Conservation (phyloP, 1,139 yeast genomes). For the Arxiozyma heterogenica region DNA sequence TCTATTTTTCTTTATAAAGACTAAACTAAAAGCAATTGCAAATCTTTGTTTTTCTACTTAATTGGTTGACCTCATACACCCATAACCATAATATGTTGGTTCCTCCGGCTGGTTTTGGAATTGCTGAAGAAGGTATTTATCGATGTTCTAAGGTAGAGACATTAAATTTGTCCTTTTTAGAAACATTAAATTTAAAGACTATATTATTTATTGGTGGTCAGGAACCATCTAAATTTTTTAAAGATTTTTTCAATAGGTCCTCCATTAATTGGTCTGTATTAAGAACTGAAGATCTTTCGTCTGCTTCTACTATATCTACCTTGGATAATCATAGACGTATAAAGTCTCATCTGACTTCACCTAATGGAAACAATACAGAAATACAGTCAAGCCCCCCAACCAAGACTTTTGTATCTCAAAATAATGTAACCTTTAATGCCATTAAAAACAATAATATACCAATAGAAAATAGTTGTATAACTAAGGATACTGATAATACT, state of each 20-base stretch:
- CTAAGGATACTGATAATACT: background rate
- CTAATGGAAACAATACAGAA: background rate
- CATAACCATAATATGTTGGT: slow-evolving; percentile 44
- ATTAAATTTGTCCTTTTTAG: slow-evolving; percentile 33
- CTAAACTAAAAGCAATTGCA: background rate
- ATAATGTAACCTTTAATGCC: background rate
- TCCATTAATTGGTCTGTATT: slow-evolving; percentile 27
- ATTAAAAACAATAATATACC: background rate
- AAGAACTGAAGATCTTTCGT: slow-evolving; percentile 23
- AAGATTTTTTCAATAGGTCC: slow-evolving; percentile 28
- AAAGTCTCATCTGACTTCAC: background rate
- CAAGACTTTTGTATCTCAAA: background rate
- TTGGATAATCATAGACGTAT: slow-evolving; percentile 19
- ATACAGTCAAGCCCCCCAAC: background rate
- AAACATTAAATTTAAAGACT: slow-evolving; percentile 50
- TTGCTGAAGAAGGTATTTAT: slow-evolving; percentile 64
- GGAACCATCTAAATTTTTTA: slow-evolving; percentile 47
- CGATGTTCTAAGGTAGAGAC: slow-evolving; percentile 26
- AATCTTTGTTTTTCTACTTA: background rate
- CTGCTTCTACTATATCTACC: slow-evolving; percentile 7
- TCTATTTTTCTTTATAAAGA: no score
- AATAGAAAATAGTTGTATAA: no score
- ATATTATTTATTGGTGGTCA: slow-evolving; percentile 62
- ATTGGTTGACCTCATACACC: background rate
- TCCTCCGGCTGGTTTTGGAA: slow-evolving; percentile 71